Base-by-base conservation (phyloP, 1,139 yeast species). In the Geotrichum phurueaensis region DNA sequence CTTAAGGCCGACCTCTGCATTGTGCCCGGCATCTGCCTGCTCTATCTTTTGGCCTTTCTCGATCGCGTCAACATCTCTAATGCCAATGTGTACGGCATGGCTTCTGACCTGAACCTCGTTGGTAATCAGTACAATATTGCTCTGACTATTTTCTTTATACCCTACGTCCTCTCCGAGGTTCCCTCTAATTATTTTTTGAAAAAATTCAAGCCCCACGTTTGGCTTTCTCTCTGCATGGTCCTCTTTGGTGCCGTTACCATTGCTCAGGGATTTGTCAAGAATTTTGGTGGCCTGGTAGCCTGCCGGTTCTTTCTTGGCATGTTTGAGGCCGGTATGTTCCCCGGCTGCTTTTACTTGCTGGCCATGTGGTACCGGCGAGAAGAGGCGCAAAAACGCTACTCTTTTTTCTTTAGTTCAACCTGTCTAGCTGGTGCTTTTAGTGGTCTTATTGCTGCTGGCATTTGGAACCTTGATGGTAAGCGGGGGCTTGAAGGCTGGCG, bases 381-480 rank as follows among this genome's bases (percentile, higher is more conserved):
- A 18, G 92, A 87, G 72, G 82, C 89, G 18, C 91, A 85, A 71
- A 81, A 84, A 69, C 76, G 94, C 60, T 85, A 84, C 70, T 81
- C 86, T 13, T 81, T 84, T 57, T 87, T 87, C 72, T 86, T 86
- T 73, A 62, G 87, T 53, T 86, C 89, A 56, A 84, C 89, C 15
- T 81, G 86, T 67, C 78, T 87, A 63, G 87, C 92, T 29, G 91
- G 94, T 70, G 96, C 92, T 3, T 87, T 88, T 73, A 87, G 90
- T 60, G 95, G 96, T 62, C 82, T 89, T 58, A 81, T 89, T 63
- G 89, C 89, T 31, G 83, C 81, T 58, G 85, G 85, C 60, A 80
- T 84, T 58, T 73, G 81, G 68, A 81, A 78, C 60, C 71, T 84
- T 64, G 76, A 79, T 65, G 84, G 84, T 15, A 71, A 67, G 15